Evolutionary conservation across 352 stramenopile genomes (phyloP), one percentile per base, ranked within the genome.

Genomic region (Phytopythium chamaehyphon): DNA sequence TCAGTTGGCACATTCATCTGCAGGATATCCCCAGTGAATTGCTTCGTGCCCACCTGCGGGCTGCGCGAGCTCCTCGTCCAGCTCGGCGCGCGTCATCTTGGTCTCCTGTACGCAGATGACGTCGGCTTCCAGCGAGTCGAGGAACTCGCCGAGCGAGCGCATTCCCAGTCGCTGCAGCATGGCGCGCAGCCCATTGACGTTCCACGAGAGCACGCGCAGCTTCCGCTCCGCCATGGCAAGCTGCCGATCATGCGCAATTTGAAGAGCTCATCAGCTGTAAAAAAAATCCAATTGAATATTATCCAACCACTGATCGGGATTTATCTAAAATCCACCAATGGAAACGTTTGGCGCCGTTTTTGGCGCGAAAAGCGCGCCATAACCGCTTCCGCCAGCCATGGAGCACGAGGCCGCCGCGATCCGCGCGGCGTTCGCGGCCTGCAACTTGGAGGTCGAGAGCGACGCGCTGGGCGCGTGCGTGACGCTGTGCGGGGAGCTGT

Each of bases 21-120:
- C n/a, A n/a, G n/a, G n/a, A n/a, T n/a, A n/a, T n/a, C n/a, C n/a
- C n/a, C n/a, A n/a, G n/a, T n/a, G n/a, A n/a, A n/a, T n/a, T n/a
- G n/a, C n/a, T n/a, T n/a, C n/a, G n/a, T n/a, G n/a, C n/a, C n/a
- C 42, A 86, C 81, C 81, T 53, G 59, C 31, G 2, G 83, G 83
- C 8, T 81, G 72, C 23, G 80, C 85, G 21, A 93, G 63, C 15
- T 91, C 79, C 40, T 91, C 66, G 31, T 90, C 82, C 14, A 95
- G 66, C 53, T 93, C 85, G 7, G 75, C 83, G 47, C 83, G 83
- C 56, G 85, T 93, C 47, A 89, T 68, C 50, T 95, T 95, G 24
- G 85, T 93, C 63, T 95, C 85, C 59, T 95, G 85, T 54, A 95
- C 70, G 56, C 85, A 95, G 18, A 92, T 55, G 14, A 95, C 72